Base-by-base conservation (phyloP, 805 yeast genomes). In the Cyberlindnera maclurae region DNA sequence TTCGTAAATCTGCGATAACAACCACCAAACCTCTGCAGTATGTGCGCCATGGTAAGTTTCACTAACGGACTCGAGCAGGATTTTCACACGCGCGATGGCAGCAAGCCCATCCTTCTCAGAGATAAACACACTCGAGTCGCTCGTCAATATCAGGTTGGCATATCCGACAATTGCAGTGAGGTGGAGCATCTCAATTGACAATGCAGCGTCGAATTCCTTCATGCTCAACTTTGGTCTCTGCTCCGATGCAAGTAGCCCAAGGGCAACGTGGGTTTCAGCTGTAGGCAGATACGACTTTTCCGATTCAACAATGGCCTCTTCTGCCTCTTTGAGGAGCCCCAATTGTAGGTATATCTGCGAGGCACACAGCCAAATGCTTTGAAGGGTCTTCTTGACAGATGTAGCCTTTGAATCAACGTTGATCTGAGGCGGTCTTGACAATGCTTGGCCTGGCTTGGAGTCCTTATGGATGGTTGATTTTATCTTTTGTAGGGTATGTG, bases 281-380 rank as follows among this genome's bases (percentile, higher is more conserved):
- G 68, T 72, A 11, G 74, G 69, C 26, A 64, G 63, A 37, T 52
- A 61, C 3, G 70, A 65, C 2, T 66, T 58, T 41, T 73, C 80
- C 1, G 94, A 86, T 57, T 87, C 96, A 7, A 71, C 68, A 4
- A 87, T 69, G 34, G 95, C 81, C 41, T 73, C 77, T 49, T 77
- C 78, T 1, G 89, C 77, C 38, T 86, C 94, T 3, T 64, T 68
- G 1, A 62, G 45, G 29, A 73, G 57, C 1, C 73, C 78, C 5
- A 73, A 68, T 42, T 73, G 71, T 49, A 73, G 62, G 54, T 85
- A 87, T 20, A 86, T 61, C 28, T 71, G 69, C 1, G 87, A 70
- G 0, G 85, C 70, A 74, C 87, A 75, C 36, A 88, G 56, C 96
- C 96, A 88, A 17, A 85, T 52, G 26, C 68, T 67, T 49, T 79